Conservation (phyloP, 2,329 filamentous ascomycete genomes). For the Hymenotorrendiella dingleyae region DNA sequence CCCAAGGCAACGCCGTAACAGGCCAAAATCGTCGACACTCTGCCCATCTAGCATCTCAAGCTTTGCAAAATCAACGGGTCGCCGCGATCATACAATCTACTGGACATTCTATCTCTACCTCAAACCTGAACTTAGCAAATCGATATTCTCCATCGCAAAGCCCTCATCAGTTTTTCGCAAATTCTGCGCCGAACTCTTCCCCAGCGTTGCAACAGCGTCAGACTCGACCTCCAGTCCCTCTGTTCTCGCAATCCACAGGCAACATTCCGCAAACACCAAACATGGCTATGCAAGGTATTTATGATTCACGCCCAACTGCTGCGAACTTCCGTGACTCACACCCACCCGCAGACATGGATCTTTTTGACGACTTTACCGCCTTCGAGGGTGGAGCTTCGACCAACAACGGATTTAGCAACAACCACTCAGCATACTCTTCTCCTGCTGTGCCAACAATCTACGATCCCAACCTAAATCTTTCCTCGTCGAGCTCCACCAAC, state of each 20-base stretch:
- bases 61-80: conserved; percentile 53
- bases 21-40: conserved; percentile 44
- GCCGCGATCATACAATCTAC: conserved; percentile 53
- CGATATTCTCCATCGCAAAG: conserved; percentile 51
- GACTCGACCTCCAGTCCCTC: conserved; percentile 62
- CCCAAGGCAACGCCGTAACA: conserved; percentile 32
- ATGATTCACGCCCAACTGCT: conserved; percentile 8
- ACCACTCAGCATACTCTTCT: conserved; percentile 26
- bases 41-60: conserved; percentile 45
- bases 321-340: conserved; percentile 27
- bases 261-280: conserved; percentile 40
- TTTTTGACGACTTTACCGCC: conserved; percentile 50
- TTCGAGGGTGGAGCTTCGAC: conserved; percentile 39
- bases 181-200: conserved; percentile 57
- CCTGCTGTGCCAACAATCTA: conserved; percentile 38
- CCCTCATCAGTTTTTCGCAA: conserved; percentile 58
- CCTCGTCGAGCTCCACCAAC: conserved; percentile 43
- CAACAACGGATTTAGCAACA: conserved; percentile 15
- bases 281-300: conserved; percentile 54
- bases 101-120: conserved; percentile 47
- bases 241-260: conserved; percentile 58
- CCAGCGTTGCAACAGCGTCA: conserved; percentile 47
- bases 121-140: conserved; percentile 49
- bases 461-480: conserved; percentile 39
- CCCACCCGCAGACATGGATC: conserved; percentile 43